These are phyloP conservation scores for Coriaria nepalensis DNA, from an alignment of 306 rosid species.

Conservation along the genomic window DNA sequence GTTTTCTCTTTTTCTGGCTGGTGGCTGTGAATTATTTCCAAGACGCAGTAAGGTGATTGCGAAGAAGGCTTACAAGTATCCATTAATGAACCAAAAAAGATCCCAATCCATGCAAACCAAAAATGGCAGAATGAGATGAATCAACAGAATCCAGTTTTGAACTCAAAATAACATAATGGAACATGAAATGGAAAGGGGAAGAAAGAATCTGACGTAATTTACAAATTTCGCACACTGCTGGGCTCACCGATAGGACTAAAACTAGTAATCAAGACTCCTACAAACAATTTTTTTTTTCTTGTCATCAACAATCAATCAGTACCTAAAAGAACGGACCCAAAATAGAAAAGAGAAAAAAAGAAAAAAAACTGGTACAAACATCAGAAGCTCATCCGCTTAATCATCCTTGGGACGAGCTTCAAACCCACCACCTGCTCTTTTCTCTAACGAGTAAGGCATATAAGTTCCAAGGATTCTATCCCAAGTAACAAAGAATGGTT, in stretches of 20 bases:
- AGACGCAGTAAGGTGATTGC: too few relatives aligned
- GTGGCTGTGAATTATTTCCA: too few relatives aligned
- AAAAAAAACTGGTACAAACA: conserved; percentile 43
- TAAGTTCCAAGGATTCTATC: conserved; percentile 68
- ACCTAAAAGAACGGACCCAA: too few relatives aligned
- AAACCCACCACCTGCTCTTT: conserved; percentile 60
- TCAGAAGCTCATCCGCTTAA: conserved; percentile 16
- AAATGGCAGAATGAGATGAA: not conserved
- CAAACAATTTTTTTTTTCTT: conserved; percentile 15
- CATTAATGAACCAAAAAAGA: too few relatives aligned
- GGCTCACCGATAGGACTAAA: conserved; percentile 16
- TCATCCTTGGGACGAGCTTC: conserved; percentile 31
- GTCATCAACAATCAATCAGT: too few relatives aligned
- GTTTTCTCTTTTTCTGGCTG: too few relatives aligned
- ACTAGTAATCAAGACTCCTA: conserved; percentile 28
- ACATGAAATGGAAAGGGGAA: conserved; percentile 28
- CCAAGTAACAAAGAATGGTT: conserved; percentile 85
- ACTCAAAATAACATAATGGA: conserved; percentile 16
- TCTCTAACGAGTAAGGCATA: conserved; percentile 68
- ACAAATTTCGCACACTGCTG: conserved; percentile 39
- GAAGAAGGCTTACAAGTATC: too few relatives aligned
- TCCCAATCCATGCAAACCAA: not conserved
- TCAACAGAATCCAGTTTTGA: conserved; percentile 17
- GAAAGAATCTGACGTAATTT: conserved; percentile 30
- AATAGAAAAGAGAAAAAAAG: not conserved